Evolutionary conservation across 208 protist species (phyloP), one percentile per base, ranked within the genome.

Genomic region (Trypanosoma conorhini): DNA sequence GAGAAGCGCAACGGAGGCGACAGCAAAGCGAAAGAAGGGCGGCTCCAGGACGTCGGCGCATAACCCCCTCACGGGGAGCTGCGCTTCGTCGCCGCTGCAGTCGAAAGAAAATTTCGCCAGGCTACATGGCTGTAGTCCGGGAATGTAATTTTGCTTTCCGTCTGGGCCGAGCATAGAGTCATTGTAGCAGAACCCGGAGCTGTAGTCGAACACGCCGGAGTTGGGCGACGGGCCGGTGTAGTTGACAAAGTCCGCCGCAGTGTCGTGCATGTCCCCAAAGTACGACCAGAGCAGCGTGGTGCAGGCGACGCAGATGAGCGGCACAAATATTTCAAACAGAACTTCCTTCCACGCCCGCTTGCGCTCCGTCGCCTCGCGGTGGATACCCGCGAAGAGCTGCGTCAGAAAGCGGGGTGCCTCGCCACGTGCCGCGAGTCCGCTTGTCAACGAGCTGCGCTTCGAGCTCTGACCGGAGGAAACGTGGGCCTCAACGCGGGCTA

Each of bases 311-410:
- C 86, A 89, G 33, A 93, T 61, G 61, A 93, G 81, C 15, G 87
- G 85, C n/a, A 90, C 80, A 38, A 89, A 60, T 50, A 93, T 60
- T 74, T 93, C 87, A 59, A 76, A 80, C 22, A 82, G 42, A n/a
- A 80, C 69, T 31, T 60, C 31, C 38, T 63, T 57, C 33, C 76
- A 78, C 24, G 78, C 50, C 40, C 84, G 81, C 0, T 52, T 68
- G 67, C 74, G 66, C 26, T 88, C 72, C 28, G 80, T 77, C 28
- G 54, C 56, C 40, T 76, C 83, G 30, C 83, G 75, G 55, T 82
- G 57, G 44, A 84, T 62, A 48, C 80, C 57, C 10, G 79, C 80
- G 3, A 85, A 68, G 1, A 83, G 7, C 46, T 88, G 83, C n/a
- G 55, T 82, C 65, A 61, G 85, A 62, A 87, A 91, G 17, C 74